Conservation (phyloP, 2,329 filamentous ascomycete genomes). For the Fusarium drepaniforme region DNA sequence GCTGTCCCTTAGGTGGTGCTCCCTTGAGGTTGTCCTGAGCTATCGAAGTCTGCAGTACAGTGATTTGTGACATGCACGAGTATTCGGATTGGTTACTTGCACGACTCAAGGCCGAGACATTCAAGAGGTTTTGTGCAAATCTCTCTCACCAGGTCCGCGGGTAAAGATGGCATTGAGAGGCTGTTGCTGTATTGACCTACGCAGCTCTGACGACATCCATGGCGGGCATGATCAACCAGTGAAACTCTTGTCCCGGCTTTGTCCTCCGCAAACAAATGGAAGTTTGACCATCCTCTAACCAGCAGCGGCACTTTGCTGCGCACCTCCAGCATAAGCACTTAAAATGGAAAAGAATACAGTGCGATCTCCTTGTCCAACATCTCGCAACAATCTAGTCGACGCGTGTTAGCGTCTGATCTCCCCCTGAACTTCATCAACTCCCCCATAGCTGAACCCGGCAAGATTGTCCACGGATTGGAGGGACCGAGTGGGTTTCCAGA, state of each 20-base stretch:
- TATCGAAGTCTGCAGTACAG: not conserved
- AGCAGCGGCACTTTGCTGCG: not conserved
- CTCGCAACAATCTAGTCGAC: not conserved
- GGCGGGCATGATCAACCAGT: not conserved
- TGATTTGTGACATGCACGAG: constrained; percentile 9
- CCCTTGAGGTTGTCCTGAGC: constrained; percentile 21
- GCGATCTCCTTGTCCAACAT: not conserved
- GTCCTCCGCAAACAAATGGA: not conserved
- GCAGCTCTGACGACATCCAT: not conserved
- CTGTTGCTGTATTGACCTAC: not conserved
- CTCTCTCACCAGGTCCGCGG: not conserved
- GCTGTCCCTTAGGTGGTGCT: not conserved
- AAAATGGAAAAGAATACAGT: not conserved
- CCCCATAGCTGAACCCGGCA: not conserved
- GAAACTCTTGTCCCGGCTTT: not conserved
- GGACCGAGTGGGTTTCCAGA: constrained; percentile 4
- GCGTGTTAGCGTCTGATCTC: constrained; percentile 11
- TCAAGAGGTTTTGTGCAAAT: not conserved
- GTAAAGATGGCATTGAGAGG: not conserved
- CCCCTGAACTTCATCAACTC: constrained; percentile 1
- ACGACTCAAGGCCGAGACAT: constrained; percentile 14
- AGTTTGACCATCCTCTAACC: not conserved
- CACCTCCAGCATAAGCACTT: not conserved
- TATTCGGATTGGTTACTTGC: constrained; percentile 12
- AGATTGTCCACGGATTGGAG: not conserved